phyloP scores from a whole-genome alignment of 106 monocot species.

The Gastrodia elata region DNA sequence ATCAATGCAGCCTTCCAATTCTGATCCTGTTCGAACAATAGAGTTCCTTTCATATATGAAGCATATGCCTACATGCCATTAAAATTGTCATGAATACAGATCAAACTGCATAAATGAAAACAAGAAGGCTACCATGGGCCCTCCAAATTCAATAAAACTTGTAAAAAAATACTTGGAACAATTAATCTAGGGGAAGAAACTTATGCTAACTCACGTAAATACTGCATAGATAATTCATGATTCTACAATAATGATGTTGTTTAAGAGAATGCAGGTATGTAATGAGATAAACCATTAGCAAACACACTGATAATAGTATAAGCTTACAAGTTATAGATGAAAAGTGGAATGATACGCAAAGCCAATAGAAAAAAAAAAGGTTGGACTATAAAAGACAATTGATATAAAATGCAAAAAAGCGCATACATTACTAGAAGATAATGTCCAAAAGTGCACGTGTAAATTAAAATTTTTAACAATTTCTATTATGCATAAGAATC shows the following conservation, averaged over 20 bases:
- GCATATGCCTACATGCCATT: slow-evolving; percentile 80
- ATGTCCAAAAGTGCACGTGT: too few species aligned
- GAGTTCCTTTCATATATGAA: slow-evolving; percentile 91
- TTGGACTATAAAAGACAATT: too few species aligned
- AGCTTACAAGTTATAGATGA: neutral
- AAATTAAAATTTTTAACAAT: too few species aligned
- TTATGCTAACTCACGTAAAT: neutral
- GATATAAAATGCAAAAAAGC: too few species aligned
- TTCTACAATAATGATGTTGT: neutral
- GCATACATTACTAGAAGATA: too few species aligned
- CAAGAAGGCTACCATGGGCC: neutral
- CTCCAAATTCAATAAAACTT: neutral
- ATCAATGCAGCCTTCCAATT: slow-evolving; percentile 73
- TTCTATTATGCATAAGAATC: too few species aligned
- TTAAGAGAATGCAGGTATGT: neutral
- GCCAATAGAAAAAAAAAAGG: neutral
- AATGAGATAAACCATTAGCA: neutral
- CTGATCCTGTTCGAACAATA: slow-evolving; percentile 95
- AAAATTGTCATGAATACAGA: neutral
- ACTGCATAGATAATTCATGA: neutral
- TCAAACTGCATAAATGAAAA: neutral
- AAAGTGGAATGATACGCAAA: neutral
- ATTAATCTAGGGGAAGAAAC: neutral
- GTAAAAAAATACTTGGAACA: neutral
- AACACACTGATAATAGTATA: neutral